These are phyloP conservation scores for Pestalotiopsis sp. DNA, from an alignment of 2,329 filamentous ascomycete genomes.

Conservation along the genomic window DNA sequence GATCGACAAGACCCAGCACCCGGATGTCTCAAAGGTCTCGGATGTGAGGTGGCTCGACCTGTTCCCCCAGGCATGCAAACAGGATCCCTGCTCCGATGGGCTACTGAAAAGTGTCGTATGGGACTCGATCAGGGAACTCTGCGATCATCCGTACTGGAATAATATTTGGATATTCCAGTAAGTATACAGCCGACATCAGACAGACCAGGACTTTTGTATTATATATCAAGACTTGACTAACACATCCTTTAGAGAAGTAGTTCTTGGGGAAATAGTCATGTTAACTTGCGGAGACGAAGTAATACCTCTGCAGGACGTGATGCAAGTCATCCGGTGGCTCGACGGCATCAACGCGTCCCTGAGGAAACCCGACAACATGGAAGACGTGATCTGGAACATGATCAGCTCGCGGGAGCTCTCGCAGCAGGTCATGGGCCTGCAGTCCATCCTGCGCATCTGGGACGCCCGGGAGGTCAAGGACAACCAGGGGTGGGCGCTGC, in stretches of 20 bases:
- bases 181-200: neutral
- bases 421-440: neutral
- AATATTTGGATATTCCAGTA: constrained; percentile 4
- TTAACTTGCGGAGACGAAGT: constrained; percentile 2
- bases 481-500: neutral
- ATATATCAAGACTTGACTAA: neutral
- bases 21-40: neutral
- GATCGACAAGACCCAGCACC: neutral
- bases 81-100: neutral
- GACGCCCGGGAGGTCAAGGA: neutral
- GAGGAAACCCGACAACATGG: constrained; percentile 1
- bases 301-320: neutral
- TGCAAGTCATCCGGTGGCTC: constrained; percentile 2
- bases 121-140: constrained; percentile 4
- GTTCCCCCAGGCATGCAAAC: constrained; percentile 2
- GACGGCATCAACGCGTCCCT: neutral
- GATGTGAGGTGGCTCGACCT: neutral
- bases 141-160: constrained; percentile 2
- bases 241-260: neutral
- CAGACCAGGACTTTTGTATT: neutral
- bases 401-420: constrained; percentile 1
- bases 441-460: constrained; percentile 1
- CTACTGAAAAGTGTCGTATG: neutral
- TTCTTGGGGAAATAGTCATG: neutral
- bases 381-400: neutral